Evolutionary conservation across 2,329 filamentous ascomycete species (phyloP), one percentile per base, ranked within the genome.

Genomic region (Orbilia blumenaviensis): DNA sequence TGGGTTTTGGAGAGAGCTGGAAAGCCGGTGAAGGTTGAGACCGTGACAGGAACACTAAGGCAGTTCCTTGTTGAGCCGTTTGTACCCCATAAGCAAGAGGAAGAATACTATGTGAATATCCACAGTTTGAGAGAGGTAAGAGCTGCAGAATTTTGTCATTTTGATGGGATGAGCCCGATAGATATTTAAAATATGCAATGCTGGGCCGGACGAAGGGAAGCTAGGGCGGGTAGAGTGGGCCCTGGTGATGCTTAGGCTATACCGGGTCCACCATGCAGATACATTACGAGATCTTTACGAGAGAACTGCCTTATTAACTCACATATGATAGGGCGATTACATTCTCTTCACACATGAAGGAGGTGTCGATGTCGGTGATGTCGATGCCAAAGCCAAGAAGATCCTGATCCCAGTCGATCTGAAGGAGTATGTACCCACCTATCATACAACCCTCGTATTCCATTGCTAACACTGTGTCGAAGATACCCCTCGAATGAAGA

Each of bases 61-160:
- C 92, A 96, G 82, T 99, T 99, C 88, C 88, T 99, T 79, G 94
- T 99, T 81, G 95, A 99, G 89, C 95, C 95, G 62, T 98, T 99
- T 83, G 94, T 98, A 78, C 95, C 94, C 82, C 95, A 99, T 86
- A 91, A 94, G 79, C 89, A 93, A 81, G 91, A 93, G 84, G 97
- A 94, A 79, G 95, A 99, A 86, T 98, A 98, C 88, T 99, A 99
- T 87, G 97, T 99, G 88, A 97, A 97, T 90, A 99, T 99, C 88
- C 95, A 97, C 89, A 98, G 95, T 78, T 94, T 97, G 82, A 92
- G 95, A 88, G 95, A 98, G 90, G 95, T 98, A 90, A 90, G 93
- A 90, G 42, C 78, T 76, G 74, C 77, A 71, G 62, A 36, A 68
- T 42, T 50, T 67, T 80, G 78, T 81, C 79, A 77, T 66, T 66